Percentiles rank a stretch among this genome's conserved stretches.
phyloP scores from a whole-genome alignment of 805 yeast species.

The Clavispora asparagi region DNA sequence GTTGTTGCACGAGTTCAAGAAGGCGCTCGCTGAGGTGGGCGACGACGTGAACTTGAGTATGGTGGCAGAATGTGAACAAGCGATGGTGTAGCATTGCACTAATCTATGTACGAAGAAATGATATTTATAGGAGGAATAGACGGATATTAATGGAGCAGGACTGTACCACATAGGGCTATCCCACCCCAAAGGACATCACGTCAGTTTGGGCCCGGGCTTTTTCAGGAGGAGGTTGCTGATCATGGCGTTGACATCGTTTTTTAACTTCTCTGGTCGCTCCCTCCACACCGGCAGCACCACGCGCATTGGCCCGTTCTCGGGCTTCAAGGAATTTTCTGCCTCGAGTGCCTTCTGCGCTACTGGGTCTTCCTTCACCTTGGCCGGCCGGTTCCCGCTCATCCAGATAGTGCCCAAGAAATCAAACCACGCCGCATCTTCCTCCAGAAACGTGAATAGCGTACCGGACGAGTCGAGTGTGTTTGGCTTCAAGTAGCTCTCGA shows the following conservation, averaged over 20 bases:
- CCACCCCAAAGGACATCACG: no score
- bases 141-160: neutral
- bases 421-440: constrained; percentile 9
- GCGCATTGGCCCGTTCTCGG: neutral
- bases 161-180: no score
- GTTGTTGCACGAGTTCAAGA: constrained; percentile 19
- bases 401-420: constrained; percentile 34
- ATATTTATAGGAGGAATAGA: constrained; percentile 5
- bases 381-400: constrained; percentile 11
- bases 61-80: constrained; percentile 9
- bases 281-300: neutral
- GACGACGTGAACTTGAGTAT: constrained; percentile 19
- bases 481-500: constrained; percentile 17
- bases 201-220: neutral
- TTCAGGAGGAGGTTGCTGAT: constrained; percentile 1
- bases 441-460: constrained; percentile 17
- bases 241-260: constrained; percentile 2
- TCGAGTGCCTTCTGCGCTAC: neutral
- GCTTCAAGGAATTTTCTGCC: neutral
- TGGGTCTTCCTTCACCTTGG: neutral
- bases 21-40: constrained; percentile 18
- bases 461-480: constrained; percentile 19
- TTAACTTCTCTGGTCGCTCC: neutral
- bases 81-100: neutral
- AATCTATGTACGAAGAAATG: constrained; percentile 2